Base-by-base conservation (phyloP, 2,329 filamentous ascomycete genomes). In the Cercospora janseana region DNA sequence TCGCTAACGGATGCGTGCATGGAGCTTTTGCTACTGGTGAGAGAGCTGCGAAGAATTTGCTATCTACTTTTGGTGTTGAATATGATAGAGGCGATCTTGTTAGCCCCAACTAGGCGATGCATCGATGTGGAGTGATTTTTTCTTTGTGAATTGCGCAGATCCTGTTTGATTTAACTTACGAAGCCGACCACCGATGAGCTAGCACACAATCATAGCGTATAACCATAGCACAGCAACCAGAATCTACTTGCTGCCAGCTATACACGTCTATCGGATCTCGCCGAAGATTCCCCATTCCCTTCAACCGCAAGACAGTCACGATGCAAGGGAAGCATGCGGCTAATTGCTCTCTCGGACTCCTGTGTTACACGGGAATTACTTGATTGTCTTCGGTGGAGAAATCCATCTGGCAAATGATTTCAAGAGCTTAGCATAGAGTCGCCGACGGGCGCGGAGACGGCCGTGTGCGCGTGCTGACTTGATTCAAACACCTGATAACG, bases 11-110 rank as follows among this genome's bases (percentile, higher is more conserved):
- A 24, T 73, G 71, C 59, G 71, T 73, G 18, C 70, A 73, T 57
- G 71, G 71, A 16, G 71, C 71, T n/a, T 73, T 72, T 52, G 69
- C 69, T 44, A 71, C 70, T 12, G 71, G 71, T 26, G 71, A 73
- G 60, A 67, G 63, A 15, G 69, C 71, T 10, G 71, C 71, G 21
- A 65, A 61, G 49, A 73, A 72, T 55, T 54, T 73, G 40, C 54
- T 73, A 52, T 54, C 61, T 24, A 64, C 55, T 3, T 66, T 73
- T 53, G 68, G 64, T 7, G 60, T 71, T 45, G 55, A 60, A 24
- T 65, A 67, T 54, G 69, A 71, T 59, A 59, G 59, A 13, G 60
- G 60, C n/a, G 60, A 62, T 44, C 23, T 60, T 28, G 57, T 62
- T 8, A 62, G 60, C 42, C 28, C 43, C 21, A 20, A 43, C 12